phyloP scores from a whole-genome alignment of 2,329 filamentous ascomycete species.

The Lanzia echinophila region DNA sequence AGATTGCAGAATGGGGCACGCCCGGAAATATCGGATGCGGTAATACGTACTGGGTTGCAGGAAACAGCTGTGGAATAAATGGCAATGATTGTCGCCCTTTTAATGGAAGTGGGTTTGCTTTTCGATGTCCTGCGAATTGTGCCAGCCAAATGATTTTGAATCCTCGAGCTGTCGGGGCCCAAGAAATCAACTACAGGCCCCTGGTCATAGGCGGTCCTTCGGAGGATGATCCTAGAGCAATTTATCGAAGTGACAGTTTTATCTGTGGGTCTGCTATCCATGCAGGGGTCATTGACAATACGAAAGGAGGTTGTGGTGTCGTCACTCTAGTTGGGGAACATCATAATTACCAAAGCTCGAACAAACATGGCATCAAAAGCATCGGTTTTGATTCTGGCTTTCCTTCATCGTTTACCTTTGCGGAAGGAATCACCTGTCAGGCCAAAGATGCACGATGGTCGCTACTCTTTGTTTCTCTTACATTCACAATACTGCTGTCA shows the following conservation, averaged over 20 bases:
- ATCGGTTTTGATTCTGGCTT: constrained; percentile 82
- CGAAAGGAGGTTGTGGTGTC: constrained; percentile 74
- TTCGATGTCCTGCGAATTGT: constrained; percentile 70
- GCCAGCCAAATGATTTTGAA: constrained; percentile 59
- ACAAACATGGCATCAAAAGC: constrained; percentile 68
- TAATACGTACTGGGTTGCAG: constrained; percentile 62
- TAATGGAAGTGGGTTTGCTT: constrained; percentile 60
- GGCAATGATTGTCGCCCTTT: constrained; percentile 73
- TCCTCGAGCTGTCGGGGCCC: constrained; percentile 66
- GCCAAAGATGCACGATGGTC: constrained; percentile 79
- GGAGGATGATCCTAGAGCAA: constrained; percentile 37
- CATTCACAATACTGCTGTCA: constrained; percentile 71
- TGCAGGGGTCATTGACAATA: constrained; percentile 66
- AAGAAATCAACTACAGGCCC: constrained; percentile 56
- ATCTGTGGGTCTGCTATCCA: constrained; percentile 82
- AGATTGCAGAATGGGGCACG: constrained; percentile 61
- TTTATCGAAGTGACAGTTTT: constrained; percentile 86
- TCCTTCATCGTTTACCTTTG: constrained; percentile 77
- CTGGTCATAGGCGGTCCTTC: constrained; percentile 63
- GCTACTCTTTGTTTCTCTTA: constrained; percentile 71
- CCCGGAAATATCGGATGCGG: constrained; percentile 62
- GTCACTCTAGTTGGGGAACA: constrained; percentile 66
- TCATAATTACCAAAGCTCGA: constrained; percentile 54
- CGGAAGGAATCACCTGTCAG: constrained; percentile 56
- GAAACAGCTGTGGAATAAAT: constrained; percentile 67